phyloP scores from a whole-genome alignment of 2,329 filamentous ascomycete species.

The Paramyrothecium roridum region DNA sequence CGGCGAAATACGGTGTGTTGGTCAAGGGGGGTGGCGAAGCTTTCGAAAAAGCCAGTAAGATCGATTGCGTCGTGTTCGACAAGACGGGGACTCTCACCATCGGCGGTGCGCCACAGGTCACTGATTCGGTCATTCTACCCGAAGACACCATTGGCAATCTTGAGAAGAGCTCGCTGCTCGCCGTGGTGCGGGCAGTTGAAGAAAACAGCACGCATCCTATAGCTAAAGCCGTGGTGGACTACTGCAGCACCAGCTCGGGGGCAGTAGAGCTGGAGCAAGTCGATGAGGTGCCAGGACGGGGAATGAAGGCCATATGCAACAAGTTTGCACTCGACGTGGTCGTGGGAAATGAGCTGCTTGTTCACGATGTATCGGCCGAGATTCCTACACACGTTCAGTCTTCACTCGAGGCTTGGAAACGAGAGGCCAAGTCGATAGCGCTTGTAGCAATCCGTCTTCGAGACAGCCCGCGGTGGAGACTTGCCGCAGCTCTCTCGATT shows the following conservation, averaged over 20 bases:
- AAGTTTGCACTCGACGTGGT: slow-evolving; percentile 47
- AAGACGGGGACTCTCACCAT: slow-evolving; percentile 83
- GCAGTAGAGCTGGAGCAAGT: slow-evolving; percentile 37
- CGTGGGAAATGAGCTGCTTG: slow-evolving; percentile 71
- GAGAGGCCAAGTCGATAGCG: slow-evolving; percentile 61
- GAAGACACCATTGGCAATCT: slow-evolving; percentile 17
- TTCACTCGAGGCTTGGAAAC: slow-evolving; percentile 55
- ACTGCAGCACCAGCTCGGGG: slow-evolving; percentile 44
- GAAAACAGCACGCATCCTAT: slow-evolving; percentile 73
- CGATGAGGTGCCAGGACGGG: slow-evolving; percentile 69
- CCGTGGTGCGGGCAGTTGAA: slow-evolving; percentile 60
- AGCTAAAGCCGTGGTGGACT: slow-evolving; percentile 65
- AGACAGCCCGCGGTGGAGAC: slow-evolving; percentile 33
- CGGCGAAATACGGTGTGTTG: slow-evolving; percentile 75
- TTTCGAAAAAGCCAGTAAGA: slow-evolving; percentile 76
- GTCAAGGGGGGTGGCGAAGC: slow-evolving; percentile 83
- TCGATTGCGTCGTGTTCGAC: slow-evolving; percentile 81
- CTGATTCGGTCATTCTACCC: slow-evolving; percentile 43
- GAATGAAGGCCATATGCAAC: slow-evolving; percentile 57
- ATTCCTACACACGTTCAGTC: slow-evolving; percentile 30
- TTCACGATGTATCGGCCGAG: slow-evolving; percentile 45
- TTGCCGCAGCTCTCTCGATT: slow-evolving; percentile 69
- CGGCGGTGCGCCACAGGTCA: slow-evolving; percentile 68
- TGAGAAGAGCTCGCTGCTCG: slow-evolving; percentile 36
- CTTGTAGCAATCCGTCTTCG: slow-evolving; percentile 46